Percentiles rank a stretch among this genome's conserved stretches.
These are phyloP conservation scores for Naganishia antarctica DNA, from an alignment of 768 basidiomycete species.

Conservation along the genomic window DNA sequence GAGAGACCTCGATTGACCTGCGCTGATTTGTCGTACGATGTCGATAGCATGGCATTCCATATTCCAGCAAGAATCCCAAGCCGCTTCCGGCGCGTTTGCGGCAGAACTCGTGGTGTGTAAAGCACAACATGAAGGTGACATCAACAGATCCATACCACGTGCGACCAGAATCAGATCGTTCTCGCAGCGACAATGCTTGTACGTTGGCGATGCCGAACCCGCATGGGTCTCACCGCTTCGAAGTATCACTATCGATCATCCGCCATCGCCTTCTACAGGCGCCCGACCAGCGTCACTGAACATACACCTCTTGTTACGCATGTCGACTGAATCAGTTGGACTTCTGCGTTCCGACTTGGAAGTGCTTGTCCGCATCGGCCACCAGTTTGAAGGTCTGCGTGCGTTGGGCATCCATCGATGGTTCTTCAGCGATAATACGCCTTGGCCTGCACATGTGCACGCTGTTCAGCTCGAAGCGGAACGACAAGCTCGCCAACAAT, in stretches of 20 bases:
- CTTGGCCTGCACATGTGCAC: slow-evolving; percentile 17
- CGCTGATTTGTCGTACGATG: background rate
- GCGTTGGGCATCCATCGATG: slow-evolving; percentile 21
- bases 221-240: slow-evolving; percentile 2
- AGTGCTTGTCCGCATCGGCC: background rate
- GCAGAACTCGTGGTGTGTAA: slow-evolving; percentile 8
- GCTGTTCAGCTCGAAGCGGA: background rate
- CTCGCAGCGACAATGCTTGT: slow-evolving; percentile 8
- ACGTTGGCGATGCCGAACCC: background rate
- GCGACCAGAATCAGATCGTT: background rate
- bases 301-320: slow-evolving; percentile 12
- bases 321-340: slow-evolving; percentile 7
- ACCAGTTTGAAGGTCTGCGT: slow-evolving; percentile 14
- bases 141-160: too few relatives aligned
- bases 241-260: background rate
- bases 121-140: background rate
- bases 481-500: background rate
- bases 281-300: background rate
- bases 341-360: background rate
- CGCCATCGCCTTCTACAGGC: background rate
- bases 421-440: background rate
- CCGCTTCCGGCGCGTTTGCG: background rate
- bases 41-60: slow-evolving; percentile 8
- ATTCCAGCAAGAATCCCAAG: slow-evolving; percentile 3
- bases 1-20: too few relatives aligned